These are phyloP conservation scores for Cercospora sp. DNA, from an alignment of 2,329 filamentous ascomycete species.

Conservation along the genomic window DNA sequence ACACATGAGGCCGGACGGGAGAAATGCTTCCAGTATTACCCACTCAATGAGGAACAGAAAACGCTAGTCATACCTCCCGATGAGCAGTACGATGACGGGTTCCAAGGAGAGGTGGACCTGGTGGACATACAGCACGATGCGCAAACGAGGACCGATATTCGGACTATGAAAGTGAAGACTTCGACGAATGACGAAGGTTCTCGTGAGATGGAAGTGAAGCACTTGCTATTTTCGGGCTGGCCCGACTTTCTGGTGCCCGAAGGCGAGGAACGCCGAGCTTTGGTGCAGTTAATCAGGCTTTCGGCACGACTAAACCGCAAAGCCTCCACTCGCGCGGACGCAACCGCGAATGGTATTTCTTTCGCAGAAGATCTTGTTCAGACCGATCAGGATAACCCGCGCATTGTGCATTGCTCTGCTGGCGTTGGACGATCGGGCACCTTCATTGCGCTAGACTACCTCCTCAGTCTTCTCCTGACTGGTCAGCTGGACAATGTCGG, in stretches of 20 bases:
- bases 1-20: conserved; percentile 74
- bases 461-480: conserved; percentile 76
- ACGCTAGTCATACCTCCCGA: conserved; percentile 33
- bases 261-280: conserved; percentile 64
- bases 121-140: conserved; percentile 56
- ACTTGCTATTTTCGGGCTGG: conserved; percentile 85
- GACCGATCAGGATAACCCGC: conserved; percentile 58
- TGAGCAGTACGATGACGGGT: conserved; percentile 44
- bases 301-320: conserved; percentile 59
- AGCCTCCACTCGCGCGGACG: conserved; percentile 17
- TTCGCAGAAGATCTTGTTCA: conserved; percentile 34
- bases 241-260: conserved; percentile 84
- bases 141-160: conserved; percentile 64
- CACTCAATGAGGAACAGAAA: conserved; percentile 35
- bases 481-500: conserved; percentile 60
- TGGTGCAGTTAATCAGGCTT: conserved; percentile 68
- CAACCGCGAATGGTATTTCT: conserved; percentile 23
- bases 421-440: conserved; percentile 93
- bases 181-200: conserved; percentile 36
- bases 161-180: conserved; percentile 62
- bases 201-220: conserved; percentile 69
- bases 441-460: conserved; percentile 92
- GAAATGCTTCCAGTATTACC: conserved; percentile 88
- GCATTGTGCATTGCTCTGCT: conserved; percentile 73
- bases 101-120: conserved; percentile 68